phyloP scores from a whole-genome alignment of 495 filamentous ascomycete species.

The Trichoderma orchidacearum region DNA sequence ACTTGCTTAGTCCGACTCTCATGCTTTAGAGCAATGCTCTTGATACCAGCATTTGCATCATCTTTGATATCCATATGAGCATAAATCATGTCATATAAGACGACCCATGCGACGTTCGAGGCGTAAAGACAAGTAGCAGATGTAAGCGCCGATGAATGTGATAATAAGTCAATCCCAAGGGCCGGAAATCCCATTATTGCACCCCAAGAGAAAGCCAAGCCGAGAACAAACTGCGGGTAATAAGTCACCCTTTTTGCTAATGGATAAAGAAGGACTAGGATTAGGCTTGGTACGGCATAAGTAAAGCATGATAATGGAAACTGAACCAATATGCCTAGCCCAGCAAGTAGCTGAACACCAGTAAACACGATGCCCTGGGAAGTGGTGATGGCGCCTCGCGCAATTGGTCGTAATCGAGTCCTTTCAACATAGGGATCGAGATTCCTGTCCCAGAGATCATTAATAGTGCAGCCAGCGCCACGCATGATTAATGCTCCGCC shows the following conservation, averaged over 20 bases:
- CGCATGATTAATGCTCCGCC: conserved; percentile 88
- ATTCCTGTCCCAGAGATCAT: conserved; percentile 93
- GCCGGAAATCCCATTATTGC: conserved; percentile 95
- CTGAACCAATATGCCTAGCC: conserved; percentile 70
- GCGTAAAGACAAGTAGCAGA: conserved; percentile 65
- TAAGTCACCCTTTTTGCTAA: conserved; percentile 88
- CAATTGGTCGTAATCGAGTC: conserved; percentile 80
- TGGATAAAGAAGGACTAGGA: conserved; percentile 74
- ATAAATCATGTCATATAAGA: conserved; percentile 97
- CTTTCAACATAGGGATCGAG: conserved; percentile 83
- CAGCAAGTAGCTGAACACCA: conserved; percentile 64
- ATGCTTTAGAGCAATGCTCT: conserved; percentile 84
- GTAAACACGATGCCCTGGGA: conserved; percentile 68
- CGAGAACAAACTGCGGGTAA: conserved; percentile 87
- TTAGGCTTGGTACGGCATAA: conserved; percentile 75
- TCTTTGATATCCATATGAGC: conserved; percentile 98
- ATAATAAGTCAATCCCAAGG: conserved; percentile 66
- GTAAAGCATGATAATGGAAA: conserved; percentile 74
- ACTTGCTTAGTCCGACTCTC: conserved; percentile 79
- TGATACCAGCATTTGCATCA: conserved; percentile 84
- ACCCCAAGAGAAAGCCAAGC: conserved; percentile 92
- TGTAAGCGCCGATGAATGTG: conserved; percentile 46
- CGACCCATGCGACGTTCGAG: conserved; percentile 85
- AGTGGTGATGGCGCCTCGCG: conserved; percentile 68
- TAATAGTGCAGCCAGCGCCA: conserved; percentile 94